A percentile compares a stretch with the other conserved stretches of the same genome.
phyloP scores from a whole-genome alignment of 768 basidiomycete genomes.

The Fomitopsis serialis region DNA sequence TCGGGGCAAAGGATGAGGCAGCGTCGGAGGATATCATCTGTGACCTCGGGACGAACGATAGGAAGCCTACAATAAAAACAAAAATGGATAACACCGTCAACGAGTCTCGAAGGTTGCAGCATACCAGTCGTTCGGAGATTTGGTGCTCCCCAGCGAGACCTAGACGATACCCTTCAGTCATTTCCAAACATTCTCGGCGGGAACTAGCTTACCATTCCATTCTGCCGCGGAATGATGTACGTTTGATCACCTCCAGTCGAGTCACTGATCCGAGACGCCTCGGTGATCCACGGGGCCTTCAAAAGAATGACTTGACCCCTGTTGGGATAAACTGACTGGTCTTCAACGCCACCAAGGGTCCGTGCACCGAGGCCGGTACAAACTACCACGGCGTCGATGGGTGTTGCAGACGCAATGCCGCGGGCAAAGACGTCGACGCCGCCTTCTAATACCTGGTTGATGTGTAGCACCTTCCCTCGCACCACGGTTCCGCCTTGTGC shows the following conservation, averaged over 20 bases:
- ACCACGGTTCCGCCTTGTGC: slow-evolving; percentile 55
- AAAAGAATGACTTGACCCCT: slow-evolving; percentile 42
- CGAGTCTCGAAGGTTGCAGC: neutral
- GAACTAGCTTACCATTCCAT: slow-evolving; percentile 21
- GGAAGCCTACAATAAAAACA: slow-evolving; percentile 47
- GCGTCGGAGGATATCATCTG: slow-evolving; percentile 49
- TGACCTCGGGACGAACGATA: slow-evolving; percentile 55
- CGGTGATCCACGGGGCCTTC: slow-evolving; percentile 43
- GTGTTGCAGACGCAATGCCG: slow-evolving; percentile 3
- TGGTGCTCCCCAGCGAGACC: slow-evolving; percentile 60
- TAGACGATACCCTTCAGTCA: slow-evolving; percentile 12
- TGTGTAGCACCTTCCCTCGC: slow-evolving; percentile 59
- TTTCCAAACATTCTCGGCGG: neutral
- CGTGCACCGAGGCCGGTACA: slow-evolving; percentile 65
- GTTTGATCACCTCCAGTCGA: slow-evolving; percentile 37
- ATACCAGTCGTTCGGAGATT: slow-evolving; percentile 56
- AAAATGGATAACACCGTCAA: neutral
- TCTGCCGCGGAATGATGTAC: slow-evolving; percentile 68
- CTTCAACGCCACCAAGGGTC: slow-evolving; percentile 46
- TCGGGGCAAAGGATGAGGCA: slow-evolving; percentile 29
- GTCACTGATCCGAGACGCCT: slow-evolving; percentile 43
- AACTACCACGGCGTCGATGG: slow-evolving; percentile 53
- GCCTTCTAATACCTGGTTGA: slow-evolving; percentile 64
- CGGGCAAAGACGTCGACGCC: slow-evolving; percentile 25
- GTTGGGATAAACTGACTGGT: slow-evolving; percentile 40